Conservation (phyloP, 2,329 filamentous ascomycete species). For the Tolypocladium amazonense region DNA sequence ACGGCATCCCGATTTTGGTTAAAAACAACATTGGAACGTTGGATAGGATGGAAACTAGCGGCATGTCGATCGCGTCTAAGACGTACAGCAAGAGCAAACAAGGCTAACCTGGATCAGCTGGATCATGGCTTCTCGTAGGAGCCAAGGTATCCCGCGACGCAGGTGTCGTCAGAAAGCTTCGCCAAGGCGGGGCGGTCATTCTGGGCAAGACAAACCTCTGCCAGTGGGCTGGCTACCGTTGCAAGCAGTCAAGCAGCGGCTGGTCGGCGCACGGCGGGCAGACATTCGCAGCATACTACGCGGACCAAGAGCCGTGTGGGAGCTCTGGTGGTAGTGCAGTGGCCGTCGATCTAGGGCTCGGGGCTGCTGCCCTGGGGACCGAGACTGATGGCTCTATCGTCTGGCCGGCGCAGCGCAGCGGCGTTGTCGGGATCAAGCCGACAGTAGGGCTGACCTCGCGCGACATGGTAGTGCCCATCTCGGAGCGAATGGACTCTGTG, state of each 20-base stretch:
- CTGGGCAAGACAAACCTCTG: slow-evolving; percentile 54
- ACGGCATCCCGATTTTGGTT: slow-evolving; percentile 54
- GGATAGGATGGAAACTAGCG: slow-evolving; percentile 48
- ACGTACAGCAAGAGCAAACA: neutral
- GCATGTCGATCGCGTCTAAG: slow-evolving; percentile 1
- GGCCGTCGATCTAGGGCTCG: slow-evolving; percentile 46
- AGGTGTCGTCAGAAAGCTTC: slow-evolving; percentile 46
- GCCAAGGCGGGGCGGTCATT: slow-evolving; percentile 48
- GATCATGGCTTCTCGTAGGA: slow-evolving; percentile 47
- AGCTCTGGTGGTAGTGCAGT: slow-evolving; percentile 53
- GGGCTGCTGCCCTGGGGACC: slow-evolving; percentile 47
- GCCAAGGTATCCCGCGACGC: slow-evolving; percentile 44
- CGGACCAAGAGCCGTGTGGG: slow-evolving; percentile 48
- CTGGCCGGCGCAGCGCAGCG: neutral
- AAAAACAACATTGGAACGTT: slow-evolving; percentile 56
- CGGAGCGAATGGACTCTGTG: slow-evolving; percentile 50
- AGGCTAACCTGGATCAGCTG: slow-evolving; percentile 19
- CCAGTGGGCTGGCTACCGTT: slow-evolving; percentile 52
- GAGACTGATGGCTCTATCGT: slow-evolving; percentile 35
- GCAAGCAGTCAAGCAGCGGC: slow-evolving; percentile 45
- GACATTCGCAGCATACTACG: slow-evolving; percentile 48
- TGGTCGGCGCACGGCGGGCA: slow-evolving; percentile 57
- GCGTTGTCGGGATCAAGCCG: neutral
- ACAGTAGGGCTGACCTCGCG: neutral
- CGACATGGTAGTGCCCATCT: slow-evolving; percentile 46